Evolutionary conservation across 352 stramenopile species (phyloP), one percentile per base, ranked within the genome.

Genomic region (Phytophthora quininea): DNA sequence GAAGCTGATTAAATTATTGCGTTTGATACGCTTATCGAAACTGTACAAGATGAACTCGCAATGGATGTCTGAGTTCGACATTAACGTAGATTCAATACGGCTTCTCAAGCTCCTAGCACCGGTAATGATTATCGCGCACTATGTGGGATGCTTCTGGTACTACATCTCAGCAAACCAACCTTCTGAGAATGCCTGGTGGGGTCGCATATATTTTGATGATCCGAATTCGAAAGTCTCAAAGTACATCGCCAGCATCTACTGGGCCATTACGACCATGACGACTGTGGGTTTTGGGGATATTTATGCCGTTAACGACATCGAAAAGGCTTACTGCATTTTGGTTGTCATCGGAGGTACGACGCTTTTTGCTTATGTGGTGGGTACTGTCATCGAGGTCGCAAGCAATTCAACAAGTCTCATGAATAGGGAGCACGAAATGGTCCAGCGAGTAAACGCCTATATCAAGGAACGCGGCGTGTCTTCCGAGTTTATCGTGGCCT

Each of bases 281-380:
- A 96, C 89, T 0, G 88, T 96, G 7, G 90, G 90, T 3, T 97
- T 97, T 69, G 89, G 90, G 1, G 88, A 97, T 57, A 86, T 97
- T 14, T 79, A 74, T 24, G 81, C 89, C 0, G 72, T 93, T 6
- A 97, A 92, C 46, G 76, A 77, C 32, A 64, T 71, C 2, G 91
- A 97, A 64, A 80, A 91, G 51, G 58, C 77, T 12, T 93, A 91
- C 55, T 92, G 80, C 29, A 95, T 94, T 15, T 66, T 97, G 14
- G 91, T 92, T 27, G 88, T 94, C 57, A 91, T 95, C 37, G 79
- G 84, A 14, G 87, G 87, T n/a, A 92, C 87, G 9, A 92, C 81
- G 4, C 55, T 95, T 5, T 95, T 93, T 45, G 87, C 84, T 8
- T 95, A 91, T 54, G 85, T 93, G 37, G 80, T 95, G 3, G 87